Evolutionary conservation across 2,329 filamentous ascomycete genomes (phyloP), one percentile per base, ranked within the genome.

Genomic region (Cadophora gregata): DNA sequence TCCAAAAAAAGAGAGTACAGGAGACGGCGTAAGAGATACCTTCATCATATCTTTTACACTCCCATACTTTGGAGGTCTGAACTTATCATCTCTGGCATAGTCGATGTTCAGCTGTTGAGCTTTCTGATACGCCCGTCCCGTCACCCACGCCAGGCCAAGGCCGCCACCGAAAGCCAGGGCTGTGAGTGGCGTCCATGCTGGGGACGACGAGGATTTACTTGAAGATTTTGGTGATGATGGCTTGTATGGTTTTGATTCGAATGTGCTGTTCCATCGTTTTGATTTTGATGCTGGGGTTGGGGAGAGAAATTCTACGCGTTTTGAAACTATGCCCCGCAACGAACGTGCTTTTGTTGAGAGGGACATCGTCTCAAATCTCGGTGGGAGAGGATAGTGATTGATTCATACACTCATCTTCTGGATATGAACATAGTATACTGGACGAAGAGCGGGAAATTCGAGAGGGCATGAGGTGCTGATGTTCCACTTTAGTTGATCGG

Each of bases 31-130:
- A 27, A 14, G 12, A 60, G 7, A 63, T 59, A 60, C 67, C 42
- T 24, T 62, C 38, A 65, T 29, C 69, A 71, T 71, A 33, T 69
- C 64, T 14, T 67, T 68, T 12, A 63, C 48, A 31, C 33, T 69
- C 14, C 58, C 63, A 64, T 71, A 68, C 21, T 64, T 62, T 25
- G 64, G 65, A 83, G 78, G 7, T 14, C 36, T 10, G 38, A 70
- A 66, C 16, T 64, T 68, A 12, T 48, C 29, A 93, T 97, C 36
- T 80, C 93, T 74, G 93, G 93, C 81, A 51, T 60, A 65, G 25
- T 63, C 62, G 16, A 60, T 60, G n/a, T 65, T 59, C 19, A 29
- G 12, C 8, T 60, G 19, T 16, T 48, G 25, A 8, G 47, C 29
- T 33, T 55, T 53, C 14, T 65, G 31, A 21, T 60, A 60, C 6